Evolutionary conservation across 768 basidiomycete species (phyloP).

Genomic region (Cystobasidiopsis lactophilus): DNA sequence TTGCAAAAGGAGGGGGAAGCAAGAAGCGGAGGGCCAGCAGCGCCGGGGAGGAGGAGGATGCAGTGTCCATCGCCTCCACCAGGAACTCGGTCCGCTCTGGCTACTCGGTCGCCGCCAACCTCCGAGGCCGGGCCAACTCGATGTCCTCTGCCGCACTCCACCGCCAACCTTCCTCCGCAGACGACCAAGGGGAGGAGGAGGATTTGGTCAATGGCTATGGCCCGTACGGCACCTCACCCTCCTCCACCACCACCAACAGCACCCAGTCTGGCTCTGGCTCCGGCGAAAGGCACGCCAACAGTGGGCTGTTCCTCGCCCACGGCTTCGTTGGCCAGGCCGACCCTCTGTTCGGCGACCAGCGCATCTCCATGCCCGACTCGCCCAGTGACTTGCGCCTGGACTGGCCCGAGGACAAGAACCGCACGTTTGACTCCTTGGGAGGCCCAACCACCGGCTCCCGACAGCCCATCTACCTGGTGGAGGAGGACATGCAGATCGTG

Average conservation of each 20-base stretch:
- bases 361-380: slow-evolving; percentile 55
- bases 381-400: slow-evolving; percentile 24
- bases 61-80: background rate
- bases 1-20: too few relatives aligned
- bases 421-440: slow-evolving; percentile 3
- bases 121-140: too few relatives aligned
- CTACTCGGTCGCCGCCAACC: too few relatives aligned
- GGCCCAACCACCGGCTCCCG: slow-evolving; percentile 26
- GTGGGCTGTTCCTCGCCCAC: slow-evolving; percentile 8
- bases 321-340: slow-evolving; percentile 26
- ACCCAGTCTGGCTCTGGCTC: slow-evolving; percentile 2
- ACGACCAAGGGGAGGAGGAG: too few relatives aligned
- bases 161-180: too few relatives aligned
- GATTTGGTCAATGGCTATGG: slow-evolving; percentile 13
- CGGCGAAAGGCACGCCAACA: slow-evolving; percentile 2
- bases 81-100: background rate
- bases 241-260: slow-evolving; percentile 7
- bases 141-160: too few relatives aligned
- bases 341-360: slow-evolving; percentile 57
- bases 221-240: slow-evolving; percentile 15
- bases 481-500: slow-evolving; percentile 72
- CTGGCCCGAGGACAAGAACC: slow-evolving; percentile 2
- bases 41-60: background rate
- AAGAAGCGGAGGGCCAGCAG: background rate
- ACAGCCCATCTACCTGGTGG: slow-evolving; percentile 62